Evolutionary conservation across 1,139 yeast genomes (phyloP), one percentile per base, ranked within the genome.

Genomic region (Yamadazyma dendronema): DNA sequence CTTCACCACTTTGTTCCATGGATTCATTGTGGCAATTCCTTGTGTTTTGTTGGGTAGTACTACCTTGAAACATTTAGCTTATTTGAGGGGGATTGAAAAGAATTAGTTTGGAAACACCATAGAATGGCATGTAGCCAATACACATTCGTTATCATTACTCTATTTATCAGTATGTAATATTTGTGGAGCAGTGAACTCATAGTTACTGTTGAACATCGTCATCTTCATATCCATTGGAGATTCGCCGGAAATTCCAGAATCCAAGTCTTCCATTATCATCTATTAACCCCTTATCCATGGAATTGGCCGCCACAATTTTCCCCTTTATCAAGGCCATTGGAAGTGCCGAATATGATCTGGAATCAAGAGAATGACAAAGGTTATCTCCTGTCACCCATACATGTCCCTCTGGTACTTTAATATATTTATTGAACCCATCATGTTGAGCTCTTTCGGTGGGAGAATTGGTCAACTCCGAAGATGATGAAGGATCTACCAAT

Each of bases 361-460:
- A 88, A 52, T 94, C 99, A 38, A 90, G 65, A n/a, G 96, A 86
- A 49, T 83, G 89, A 28, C 88, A 75, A 40, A 92, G 60, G 54
- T 92, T 92, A 55, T 92, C 98, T 2, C 98, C 99, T 0, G 97
- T 88, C 4, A 90, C 84, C 97, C 97, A 94, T 32, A 89, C 88
- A 61, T 94, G 98, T 3, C 98, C 98, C 39, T 79, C 78, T 0
- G 95, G 95, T 0, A 87, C 84, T 37, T 64, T 66, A 7, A 87
- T 79, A 50, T 65, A 85, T 41, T 78, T 77, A 51, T 81, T 73
- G 51, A 65, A 77, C 16, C 78, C 75, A 46, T 70, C 74, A 46
- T 72, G 61, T 34, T 48, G 54, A 1, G 56, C 46, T 4, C 52
- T 50, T 33, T 66, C 62, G 3, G 56, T 33, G 3, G 61, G 54